A percentile compares a stretch with the other conserved stretches of the same genome.
Conservation (phyloP, 176 grass and related monocot species). For the Raddia guianensis region DNA sequence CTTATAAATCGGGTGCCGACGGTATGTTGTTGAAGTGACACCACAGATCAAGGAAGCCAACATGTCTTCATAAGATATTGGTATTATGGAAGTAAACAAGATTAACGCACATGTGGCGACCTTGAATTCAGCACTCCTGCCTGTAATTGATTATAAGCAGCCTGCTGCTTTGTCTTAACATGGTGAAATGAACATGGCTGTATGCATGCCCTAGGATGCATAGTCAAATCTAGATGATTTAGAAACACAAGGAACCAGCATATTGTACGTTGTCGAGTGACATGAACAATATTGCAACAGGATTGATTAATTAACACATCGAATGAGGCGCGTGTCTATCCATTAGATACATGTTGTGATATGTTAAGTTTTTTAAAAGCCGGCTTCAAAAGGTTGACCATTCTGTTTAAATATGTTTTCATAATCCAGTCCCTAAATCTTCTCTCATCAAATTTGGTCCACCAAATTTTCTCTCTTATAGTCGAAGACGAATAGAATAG, state of each 20-base stretch:
- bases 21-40: too few species aligned
- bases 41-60: background rate
- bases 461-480: too few species aligned
- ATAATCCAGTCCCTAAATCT: too few species aligned
- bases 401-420: too few species aligned
- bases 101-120: background rate
- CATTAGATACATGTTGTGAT: background rate
- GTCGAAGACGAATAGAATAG: too few species aligned
- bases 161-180: background rate
- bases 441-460: too few species aligned
- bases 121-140: background rate
- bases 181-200: background rate
- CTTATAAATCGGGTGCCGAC: too few species aligned
- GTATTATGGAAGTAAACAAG: background rate
- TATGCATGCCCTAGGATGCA: background rate
- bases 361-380: too few species aligned
- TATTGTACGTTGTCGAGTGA: background rate
- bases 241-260: background rate
- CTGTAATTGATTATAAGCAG: background rate
- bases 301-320: background rate
- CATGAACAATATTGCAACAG: background rate
- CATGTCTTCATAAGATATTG: too few species aligned
- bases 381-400: too few species aligned
- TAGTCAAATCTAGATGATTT: background rate
- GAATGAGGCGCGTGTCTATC: background rate